These are phyloP conservation scores for Auriscalpium orientale DNA, from an alignment of 768 basidiomycete genomes.

Conservation along the genomic window DNA sequence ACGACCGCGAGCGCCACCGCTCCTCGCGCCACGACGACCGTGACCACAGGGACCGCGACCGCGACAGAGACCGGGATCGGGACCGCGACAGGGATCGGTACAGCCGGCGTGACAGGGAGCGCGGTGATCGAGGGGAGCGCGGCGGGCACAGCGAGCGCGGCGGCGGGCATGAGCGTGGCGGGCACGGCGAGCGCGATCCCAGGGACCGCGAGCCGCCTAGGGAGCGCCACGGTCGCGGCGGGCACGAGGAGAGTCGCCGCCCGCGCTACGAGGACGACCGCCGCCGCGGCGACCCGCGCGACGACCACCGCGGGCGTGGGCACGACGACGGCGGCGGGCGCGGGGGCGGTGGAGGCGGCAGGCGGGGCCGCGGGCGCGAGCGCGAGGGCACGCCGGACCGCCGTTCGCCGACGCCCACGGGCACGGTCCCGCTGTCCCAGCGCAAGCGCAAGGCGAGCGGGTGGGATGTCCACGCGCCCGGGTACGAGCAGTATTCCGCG, in stretches of 20 bases:
- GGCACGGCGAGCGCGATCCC: conserved; percentile 30
- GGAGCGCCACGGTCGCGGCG: conserved; percentile 33
- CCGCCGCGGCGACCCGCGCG: conserved; percentile 23
- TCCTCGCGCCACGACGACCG: conserved; percentile 22
- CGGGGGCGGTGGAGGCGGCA: conserved; percentile 30
- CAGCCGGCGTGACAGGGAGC: conserved; percentile 17
- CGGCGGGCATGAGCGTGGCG: conserved; percentile 34
- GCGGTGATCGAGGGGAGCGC: conserved; percentile 28
- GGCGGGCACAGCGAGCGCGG: conserved; percentile 40
- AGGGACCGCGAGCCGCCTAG: conserved; percentile 29
- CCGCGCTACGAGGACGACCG: conserved; percentile 34
- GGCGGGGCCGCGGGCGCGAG: conserved; percentile 45
- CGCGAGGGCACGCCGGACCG: conserved; percentile 65
- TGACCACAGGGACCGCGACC: conserved; percentile 19
- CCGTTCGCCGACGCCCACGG: conserved; percentile 87
- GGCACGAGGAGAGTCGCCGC: conserved; percentile 29
- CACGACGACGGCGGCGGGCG: conserved; percentile 28
- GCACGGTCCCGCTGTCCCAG: conserved; percentile 73
- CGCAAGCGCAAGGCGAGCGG: conserved; percentile 84
- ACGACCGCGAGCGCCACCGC: conserved; percentile 20
- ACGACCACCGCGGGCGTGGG: conserved; percentile 31
- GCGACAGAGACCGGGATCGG: conserved; percentile 27
- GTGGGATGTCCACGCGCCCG: conserved; percentile 95
- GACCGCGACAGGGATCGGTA: conserved; percentile 18
- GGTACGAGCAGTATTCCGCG: conserved; percentile 91